Percentiles rank a stretch among this genome's conserved stretches.
phyloP scores from a whole-genome alignment of 805 yeast genomes.

The Metschnikowia amazonensis region DNA sequence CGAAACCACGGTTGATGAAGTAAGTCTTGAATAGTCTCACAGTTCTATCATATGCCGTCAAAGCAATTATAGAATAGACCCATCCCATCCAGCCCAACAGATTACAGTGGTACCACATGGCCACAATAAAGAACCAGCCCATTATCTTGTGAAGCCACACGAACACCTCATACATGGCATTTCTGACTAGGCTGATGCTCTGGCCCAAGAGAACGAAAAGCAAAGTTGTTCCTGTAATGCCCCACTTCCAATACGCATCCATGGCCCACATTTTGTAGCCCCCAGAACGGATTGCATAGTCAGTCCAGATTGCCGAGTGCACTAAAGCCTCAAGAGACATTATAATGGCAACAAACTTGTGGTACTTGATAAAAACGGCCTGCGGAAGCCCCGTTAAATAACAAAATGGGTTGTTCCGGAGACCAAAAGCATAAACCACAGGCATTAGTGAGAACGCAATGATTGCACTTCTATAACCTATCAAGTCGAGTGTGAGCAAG shows the following conservation, averaged over 20 bases:
- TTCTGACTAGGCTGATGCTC: slow-evolving; percentile 12
- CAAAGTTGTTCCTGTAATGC: slow-evolving; percentile 15
- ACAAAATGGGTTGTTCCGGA: slow-evolving; percentile 19
- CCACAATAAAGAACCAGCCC: slow-evolving; percentile 19
- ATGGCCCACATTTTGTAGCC: slow-evolving; percentile 14
- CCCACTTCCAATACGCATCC: slow-evolving; percentile 20
- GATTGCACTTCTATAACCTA: slow-evolving; percentile 18
- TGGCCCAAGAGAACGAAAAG: slow-evolving; percentile 17
- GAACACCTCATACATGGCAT: slow-evolving; percentile 15
- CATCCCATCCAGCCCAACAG: slow-evolving; percentile 21
- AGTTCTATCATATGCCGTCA: slow-evolving; percentile 15
- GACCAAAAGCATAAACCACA: slow-evolving; percentile 17
- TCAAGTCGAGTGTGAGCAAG: slow-evolving; percentile 18
- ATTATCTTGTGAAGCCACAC: slow-evolving; percentile 14
- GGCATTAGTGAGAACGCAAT: slow-evolving; percentile 20
- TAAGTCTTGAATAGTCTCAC: slow-evolving; percentile 15
- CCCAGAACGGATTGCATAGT: slow-evolving; percentile 14
- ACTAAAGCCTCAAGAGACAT: slow-evolving; percentile 17
- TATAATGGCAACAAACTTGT: slow-evolving; percentile 16
- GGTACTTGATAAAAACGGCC: slow-evolving; percentile 15
- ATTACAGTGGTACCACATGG: slow-evolving; percentile 20
- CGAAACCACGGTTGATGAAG: slow-evolving; percentile 16
- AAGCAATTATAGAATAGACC: slow-evolving; percentile 18
- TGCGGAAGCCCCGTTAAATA: slow-evolving; percentile 17
- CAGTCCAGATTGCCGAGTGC: slow-evolving; percentile 19